phyloP scores from a whole-genome alignment of 768 basidiomycete species.

The Mycena latifolia region DNA sequence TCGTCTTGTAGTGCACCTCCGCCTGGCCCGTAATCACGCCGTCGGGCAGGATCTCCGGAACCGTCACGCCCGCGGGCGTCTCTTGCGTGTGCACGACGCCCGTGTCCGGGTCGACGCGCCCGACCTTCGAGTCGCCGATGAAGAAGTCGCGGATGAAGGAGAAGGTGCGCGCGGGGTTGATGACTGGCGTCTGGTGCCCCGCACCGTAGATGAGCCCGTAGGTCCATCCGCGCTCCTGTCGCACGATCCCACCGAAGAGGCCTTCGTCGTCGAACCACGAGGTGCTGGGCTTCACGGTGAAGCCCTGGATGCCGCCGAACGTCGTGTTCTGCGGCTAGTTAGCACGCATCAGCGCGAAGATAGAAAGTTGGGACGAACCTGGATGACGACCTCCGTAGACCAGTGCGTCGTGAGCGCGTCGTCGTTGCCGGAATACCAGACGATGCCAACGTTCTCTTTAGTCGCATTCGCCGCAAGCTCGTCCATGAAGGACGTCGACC shows the following conservation, averaged over 20 bases:
- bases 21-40: slow-evolving; percentile 20
- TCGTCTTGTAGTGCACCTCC: slow-evolving; percentile 11
- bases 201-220: slow-evolving; percentile 28
- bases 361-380: slow-evolving; percentile 41
- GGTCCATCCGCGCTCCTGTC: slow-evolving; percentile 63
- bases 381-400: slow-evolving; percentile 57
- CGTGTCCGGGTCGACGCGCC: slow-evolving; percentile 46
- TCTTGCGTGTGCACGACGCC: background rate
- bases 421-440: slow-evolving; percentile 65
- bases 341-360: background rate
- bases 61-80: background rate
- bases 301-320: slow-evolving; percentile 66
- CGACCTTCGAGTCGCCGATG: slow-evolving; percentile 58
- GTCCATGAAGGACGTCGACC: slow-evolving; percentile 48
- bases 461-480: slow-evolving; percentile 62
- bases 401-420: slow-evolving; percentile 60
- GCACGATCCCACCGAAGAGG: slow-evolving; percentile 58
- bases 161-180: slow-evolving; percentile 34
- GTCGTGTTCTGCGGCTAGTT: slow-evolving; percentile 58
- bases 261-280: slow-evolving; percentile 60
- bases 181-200: slow-evolving; percentile 31
- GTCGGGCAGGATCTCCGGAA: slow-evolving; percentile 15
- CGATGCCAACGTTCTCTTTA: slow-evolving; percentile 46
- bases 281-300: slow-evolving; percentile 59
- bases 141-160: slow-evolving; percentile 60